Conservation (phyloP, 2,329 filamentous ascomycete species). For the Ascochyta rabiei region DNA sequence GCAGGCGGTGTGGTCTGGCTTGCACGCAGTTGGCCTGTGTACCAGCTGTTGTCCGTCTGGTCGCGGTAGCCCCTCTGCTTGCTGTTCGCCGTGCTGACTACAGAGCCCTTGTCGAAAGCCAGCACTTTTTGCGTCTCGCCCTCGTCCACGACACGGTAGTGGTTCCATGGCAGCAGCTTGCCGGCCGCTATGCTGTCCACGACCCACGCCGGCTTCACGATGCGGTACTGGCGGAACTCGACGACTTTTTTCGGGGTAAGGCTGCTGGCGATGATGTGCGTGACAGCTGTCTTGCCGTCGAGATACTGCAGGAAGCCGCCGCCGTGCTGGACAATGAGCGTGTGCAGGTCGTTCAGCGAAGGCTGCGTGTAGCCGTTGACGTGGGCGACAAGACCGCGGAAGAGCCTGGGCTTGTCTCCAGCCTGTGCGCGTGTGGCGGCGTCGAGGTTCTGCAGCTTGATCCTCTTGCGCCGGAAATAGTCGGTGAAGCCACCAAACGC, state of each 20-base stretch:
- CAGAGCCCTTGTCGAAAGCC: slow-evolving; percentile 64
- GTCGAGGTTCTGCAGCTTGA: slow-evolving; percentile 96
- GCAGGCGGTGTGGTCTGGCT: slow-evolving; percentile 31
- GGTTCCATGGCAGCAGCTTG: slow-evolving; percentile 81
- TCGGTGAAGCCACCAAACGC: slow-evolving; percentile 88
- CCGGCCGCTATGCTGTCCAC: slow-evolving; percentile 86
- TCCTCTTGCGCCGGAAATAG: slow-evolving; percentile 94
- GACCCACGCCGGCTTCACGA: slow-evolving; percentile 95
- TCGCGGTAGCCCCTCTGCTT: slow-evolving; percentile 73
- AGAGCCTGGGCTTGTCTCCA: slow-evolving; percentile 77
- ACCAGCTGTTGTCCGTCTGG: slow-evolving; percentile 83
- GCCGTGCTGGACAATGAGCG: slow-evolving; percentile 88
- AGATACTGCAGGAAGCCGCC: slow-evolving; percentile 94
- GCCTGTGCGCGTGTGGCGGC: slow-evolving; percentile 75
- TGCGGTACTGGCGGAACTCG: slow-evolving; percentile 85
- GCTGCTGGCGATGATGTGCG: slow-evolving; percentile 91
- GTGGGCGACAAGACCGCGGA: slow-evolving; percentile 87
- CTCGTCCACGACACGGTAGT: slow-evolving; percentile 84
- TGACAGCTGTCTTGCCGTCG: slow-evolving; percentile 91
- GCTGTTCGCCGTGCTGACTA: slow-evolving; percentile 70
- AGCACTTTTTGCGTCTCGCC: slow-evolving; percentile 82
- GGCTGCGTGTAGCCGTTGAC: slow-evolving; percentile 97
- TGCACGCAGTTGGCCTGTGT: slow-evolving; percentile 70
- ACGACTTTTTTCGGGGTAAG: slow-evolving; percentile 91
- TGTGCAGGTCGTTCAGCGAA: slow-evolving; percentile 85